Conservation (phyloP, 768 basidiomycete species). For the Naematelia aurantialba region DNA sequence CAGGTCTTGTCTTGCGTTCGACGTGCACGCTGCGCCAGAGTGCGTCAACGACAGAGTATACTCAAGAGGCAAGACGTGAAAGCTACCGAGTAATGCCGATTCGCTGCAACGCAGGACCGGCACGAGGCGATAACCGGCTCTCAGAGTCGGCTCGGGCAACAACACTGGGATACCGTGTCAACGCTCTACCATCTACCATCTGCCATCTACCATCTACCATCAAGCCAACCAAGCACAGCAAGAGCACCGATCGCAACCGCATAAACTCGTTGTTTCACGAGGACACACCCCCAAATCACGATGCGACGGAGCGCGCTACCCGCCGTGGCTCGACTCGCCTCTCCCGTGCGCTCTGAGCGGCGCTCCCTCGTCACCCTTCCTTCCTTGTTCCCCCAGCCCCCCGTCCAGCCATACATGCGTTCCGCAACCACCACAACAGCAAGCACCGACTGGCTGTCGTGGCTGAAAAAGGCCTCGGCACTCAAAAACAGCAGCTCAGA, state of each 20-base stretch:
- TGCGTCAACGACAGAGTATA: too few species aligned
- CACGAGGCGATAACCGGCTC: background rate
- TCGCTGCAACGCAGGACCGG: background rate
- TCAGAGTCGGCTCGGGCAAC: background rate
- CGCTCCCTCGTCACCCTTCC: constrained; percentile 3
- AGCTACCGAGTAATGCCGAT: background rate
- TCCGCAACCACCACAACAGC: constrained; percentile 30
- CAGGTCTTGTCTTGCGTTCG: too few species aligned
- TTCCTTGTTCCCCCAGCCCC: constrained; percentile 6
- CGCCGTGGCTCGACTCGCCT: background rate
- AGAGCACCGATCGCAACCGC: too few species aligned
- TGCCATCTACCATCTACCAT: too few species aligned
- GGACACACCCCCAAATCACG: too few species aligned
- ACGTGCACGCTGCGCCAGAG: too few species aligned
- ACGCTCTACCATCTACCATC: too few species aligned
- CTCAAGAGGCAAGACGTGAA: too few species aligned
- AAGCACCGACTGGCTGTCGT: constrained; percentile 34
- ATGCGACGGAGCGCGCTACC: background rate
- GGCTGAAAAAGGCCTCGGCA: constrained; percentile 27
- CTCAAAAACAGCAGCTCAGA: background rate
- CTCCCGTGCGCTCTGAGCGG: background rate
- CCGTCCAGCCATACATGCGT: constrained; percentile 8
- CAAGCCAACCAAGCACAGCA: too few species aligned
- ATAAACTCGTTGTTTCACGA: too few species aligned
- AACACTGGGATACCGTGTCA: too few species aligned